These are phyloP conservation scores for Globisporangium rhizosaccharum DNA, from an alignment of 352 stramenopile genomes.

Conservation along the genomic window DNA sequence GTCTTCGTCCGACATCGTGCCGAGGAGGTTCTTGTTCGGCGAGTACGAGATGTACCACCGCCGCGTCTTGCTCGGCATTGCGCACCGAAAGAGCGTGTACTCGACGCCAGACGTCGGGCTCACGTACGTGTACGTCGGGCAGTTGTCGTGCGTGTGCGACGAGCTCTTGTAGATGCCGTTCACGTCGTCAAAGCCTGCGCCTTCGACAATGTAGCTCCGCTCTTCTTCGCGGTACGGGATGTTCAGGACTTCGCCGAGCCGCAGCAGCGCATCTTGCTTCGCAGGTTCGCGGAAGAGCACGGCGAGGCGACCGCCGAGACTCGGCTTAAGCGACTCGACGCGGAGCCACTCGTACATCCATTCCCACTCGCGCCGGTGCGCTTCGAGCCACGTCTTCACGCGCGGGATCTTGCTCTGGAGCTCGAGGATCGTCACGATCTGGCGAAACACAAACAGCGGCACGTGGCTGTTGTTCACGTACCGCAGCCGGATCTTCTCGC, in stretches of 20 bases:
- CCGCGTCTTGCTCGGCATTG: slow-evolving; percentile 96
- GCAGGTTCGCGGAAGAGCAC: slow-evolving; percentile 60
- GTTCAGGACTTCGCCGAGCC: slow-evolving; percentile 51
- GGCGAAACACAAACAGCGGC: slow-evolving; percentile 75
- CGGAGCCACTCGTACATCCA: slow-evolving; percentile 89
- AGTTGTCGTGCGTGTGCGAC: slow-evolving; percentile 65
- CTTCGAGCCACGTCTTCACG: slow-evolving; percentile 50
- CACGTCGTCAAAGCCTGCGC: slow-evolving; percentile 84
- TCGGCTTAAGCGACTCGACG: slow-evolving; percentile 76
- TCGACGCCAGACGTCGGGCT: slow-evolving; percentile 49
- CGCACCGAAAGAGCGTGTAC: slow-evolving; percentile 96
- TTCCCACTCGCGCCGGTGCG: slow-evolving; percentile 55
- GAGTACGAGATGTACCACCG: slow-evolving; percentile 99
- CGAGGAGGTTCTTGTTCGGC: slow-evolving; percentile 78
- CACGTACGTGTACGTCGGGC: slow-evolving; percentile 59
- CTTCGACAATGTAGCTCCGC: slow-evolving; percentile 84
- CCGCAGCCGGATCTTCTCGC: slow-evolving; percentile 53
- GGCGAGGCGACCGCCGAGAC: slow-evolving; percentile 56
- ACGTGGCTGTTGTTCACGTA: slow-evolving; percentile 69
- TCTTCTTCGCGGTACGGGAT: slow-evolving; percentile 73
- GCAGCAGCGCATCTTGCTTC: slow-evolving; percentile 71
- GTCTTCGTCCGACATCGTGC: slow-evolving; percentile 83
- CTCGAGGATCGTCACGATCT: slow-evolving; percentile 66
- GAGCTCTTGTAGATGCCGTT: slow-evolving; percentile 94
- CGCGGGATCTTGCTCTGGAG: slow-evolving; percentile 54